Conservation (phyloP, 2,329 filamentous ascomycete genomes). For the Eurotiales sp. region DNA sequence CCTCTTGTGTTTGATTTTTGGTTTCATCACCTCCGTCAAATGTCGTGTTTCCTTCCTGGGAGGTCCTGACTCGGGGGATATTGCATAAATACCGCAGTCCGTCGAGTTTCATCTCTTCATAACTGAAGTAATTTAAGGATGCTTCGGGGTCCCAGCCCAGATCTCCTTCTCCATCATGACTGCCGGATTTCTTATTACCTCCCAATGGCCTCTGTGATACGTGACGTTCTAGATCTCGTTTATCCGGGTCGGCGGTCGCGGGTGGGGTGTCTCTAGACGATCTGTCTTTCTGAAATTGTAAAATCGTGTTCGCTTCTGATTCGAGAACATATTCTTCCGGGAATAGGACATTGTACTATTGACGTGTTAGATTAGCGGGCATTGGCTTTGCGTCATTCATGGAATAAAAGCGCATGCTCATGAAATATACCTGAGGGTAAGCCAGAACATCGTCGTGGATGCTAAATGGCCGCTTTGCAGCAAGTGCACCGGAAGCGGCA, state of each 20-base stretch:
- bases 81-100: constrained; percentile 76
- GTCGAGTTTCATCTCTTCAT: constrained; percentile 71
- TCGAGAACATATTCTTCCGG: constrained; percentile 69
- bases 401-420: neutral
- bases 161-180: constrained; percentile 54
- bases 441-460: constrained; percentile 85
- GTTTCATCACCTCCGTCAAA: constrained; percentile 23
- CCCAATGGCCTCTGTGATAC: constrained; percentile 22
- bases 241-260: constrained; percentile 1
- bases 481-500: constrained; percentile 38
- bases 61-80: constrained; percentile 66
- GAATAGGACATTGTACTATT: constrained; percentile 75
- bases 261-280: constrained; percentile 15
- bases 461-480: constrained; percentile 65
- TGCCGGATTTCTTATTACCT: constrained; percentile 57
- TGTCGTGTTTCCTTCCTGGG: constrained; percentile 61
- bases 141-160: neutral
- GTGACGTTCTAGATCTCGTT: constrained; percentile 11
- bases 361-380: neutral
- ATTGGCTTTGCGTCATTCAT: neutral
- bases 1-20: constrained; percentile 61
- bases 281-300: constrained; percentile 23
- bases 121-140: constrained; percentile 34
- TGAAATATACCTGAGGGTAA: constrained; percentile 68
- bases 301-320: constrained; percentile 61